Evolutionary conservation across 345 rosid genomes (phyloP).

Genomic region (Acer yangbiense): DNA sequence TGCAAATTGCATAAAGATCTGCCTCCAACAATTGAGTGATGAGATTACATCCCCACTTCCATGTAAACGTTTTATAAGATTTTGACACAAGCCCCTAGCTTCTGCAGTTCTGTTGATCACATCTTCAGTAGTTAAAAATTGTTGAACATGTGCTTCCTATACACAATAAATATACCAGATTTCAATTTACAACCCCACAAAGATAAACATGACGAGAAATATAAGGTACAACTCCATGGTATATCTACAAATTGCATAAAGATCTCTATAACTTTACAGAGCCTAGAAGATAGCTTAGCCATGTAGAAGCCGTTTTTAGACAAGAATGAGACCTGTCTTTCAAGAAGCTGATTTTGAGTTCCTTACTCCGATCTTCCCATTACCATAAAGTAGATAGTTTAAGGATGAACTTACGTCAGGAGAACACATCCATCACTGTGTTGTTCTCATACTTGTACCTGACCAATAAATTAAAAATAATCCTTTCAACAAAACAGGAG

Average conservation of each 20-base stretch:
- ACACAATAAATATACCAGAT: too few species aligned
- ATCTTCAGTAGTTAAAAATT: too few species aligned
- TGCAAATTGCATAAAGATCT: too few species aligned
- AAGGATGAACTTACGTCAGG: constrained; percentile 71
- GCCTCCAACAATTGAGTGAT: too few species aligned
- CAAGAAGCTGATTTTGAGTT: constrained; percentile 87
- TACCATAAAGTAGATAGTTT: constrained; percentile 73
- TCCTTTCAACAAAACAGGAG: not conserved
- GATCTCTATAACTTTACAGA: not conserved
- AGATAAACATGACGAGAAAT: too few species aligned
- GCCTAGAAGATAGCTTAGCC: constrained; percentile 2
- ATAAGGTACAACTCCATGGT: constrained; percentile 1
- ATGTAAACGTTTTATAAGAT: too few species aligned
- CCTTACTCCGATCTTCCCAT: constrained; percentile 72
- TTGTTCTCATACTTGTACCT: constrained; percentile 92
- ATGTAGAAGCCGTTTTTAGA: constrained; percentile 9
- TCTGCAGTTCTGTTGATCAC: too few species aligned
- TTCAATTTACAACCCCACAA: too few species aligned
- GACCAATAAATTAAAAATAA: constrained; percentile 24
- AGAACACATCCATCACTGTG: constrained; percentile 69
- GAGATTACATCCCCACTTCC: too few species aligned
- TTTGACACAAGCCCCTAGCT: too few species aligned
- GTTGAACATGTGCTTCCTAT: too few species aligned
- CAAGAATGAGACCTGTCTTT: constrained; percentile 72
- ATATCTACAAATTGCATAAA: not conserved